phyloP scores from a whole-genome alignment of 129 eudicot species.

The Chrysanthemum seticuspe region DNA sequence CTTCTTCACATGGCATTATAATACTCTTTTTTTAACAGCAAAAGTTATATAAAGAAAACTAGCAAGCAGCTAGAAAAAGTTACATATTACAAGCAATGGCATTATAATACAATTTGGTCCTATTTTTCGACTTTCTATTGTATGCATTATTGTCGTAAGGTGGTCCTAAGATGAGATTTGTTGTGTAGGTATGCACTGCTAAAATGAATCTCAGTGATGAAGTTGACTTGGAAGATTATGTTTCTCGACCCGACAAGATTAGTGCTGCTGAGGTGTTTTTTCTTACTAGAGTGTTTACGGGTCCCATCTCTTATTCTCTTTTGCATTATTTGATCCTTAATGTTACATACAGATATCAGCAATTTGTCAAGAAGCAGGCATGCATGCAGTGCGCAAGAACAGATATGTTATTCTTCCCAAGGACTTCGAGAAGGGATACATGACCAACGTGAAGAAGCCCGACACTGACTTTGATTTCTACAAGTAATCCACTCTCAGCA shows the following conservation, averaged over 20 bases:
- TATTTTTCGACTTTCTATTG: no score
- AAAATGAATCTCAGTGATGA: constrained; percentile 91
- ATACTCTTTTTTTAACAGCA: no score
- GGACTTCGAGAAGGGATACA: constrained; percentile 87
- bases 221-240: constrained; percentile 89
- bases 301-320: no score
- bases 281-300: no score
- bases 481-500: constrained; percentile 44
- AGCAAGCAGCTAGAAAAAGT: no score
- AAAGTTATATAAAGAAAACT: no score
- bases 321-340: no score
- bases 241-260: constrained; percentile 82
- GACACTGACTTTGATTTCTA: constrained; percentile 89
- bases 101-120: no score
- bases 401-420: constrained; percentile 83
- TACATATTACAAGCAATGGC: no score
- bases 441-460: constrained; percentile 79
- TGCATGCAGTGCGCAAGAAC: constrained; percentile 95
- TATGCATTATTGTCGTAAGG: no score
- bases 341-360: constrained; percentile 57
- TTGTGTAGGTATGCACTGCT: constrained; percentile 76
- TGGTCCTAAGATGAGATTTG: no score
- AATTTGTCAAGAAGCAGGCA: constrained; percentile 86
- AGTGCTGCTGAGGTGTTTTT: constrained; percentile 86
- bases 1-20: no score